Conservation (phyloP, 139 green algal species). For the Raphidocelis subcapitata region DNA sequence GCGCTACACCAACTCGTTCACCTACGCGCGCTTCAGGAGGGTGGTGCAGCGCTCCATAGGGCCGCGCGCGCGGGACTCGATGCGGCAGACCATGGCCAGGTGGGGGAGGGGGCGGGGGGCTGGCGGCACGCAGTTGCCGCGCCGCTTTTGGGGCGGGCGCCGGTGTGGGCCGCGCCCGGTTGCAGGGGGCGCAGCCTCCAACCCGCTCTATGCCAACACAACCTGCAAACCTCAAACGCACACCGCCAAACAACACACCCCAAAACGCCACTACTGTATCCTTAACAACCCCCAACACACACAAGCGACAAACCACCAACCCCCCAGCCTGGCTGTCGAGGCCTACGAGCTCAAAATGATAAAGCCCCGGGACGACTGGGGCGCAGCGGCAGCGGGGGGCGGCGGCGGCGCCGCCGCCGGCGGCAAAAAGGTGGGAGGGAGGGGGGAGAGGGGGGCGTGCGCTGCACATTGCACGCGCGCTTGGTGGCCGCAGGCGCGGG, state of each 20-base stretch:
- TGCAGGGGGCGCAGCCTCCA: too few relatives aligned
- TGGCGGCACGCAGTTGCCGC: too few relatives aligned
- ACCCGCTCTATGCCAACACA: too few relatives aligned
- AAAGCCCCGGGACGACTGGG: slow-evolving; percentile 13
- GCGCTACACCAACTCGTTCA: slow-evolving; percentile 40
- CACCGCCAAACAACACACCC: too few relatives aligned
- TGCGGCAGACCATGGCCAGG: slow-evolving; percentile 26
- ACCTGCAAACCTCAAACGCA: too few relatives aligned
- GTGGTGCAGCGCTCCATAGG: slow-evolving; percentile 10
- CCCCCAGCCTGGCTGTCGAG: slow-evolving; percentile 21
- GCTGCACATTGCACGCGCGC: background rate
- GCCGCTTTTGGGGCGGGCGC: background rate
- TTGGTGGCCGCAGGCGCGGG: too few relatives aligned
- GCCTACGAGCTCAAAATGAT: slow-evolving; percentile 32
- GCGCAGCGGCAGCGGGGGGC: background rate
- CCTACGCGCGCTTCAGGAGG: slow-evolving; percentile 25
- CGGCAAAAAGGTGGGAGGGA: background rate
- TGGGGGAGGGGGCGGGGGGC: too few relatives aligned
- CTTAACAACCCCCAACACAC: too few relatives aligned
- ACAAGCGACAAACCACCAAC: background rate
- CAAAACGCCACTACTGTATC: background rate
- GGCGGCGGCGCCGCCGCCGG: background rate
- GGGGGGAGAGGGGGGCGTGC: too few relatives aligned
- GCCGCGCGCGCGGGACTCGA: slow-evolving; percentile 21
- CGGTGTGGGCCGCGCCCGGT: background rate